A percentile compares a stretch with the other conserved stretches of the same genome.
These are phyloP conservation scores for Podospora pseudocomata DNA, from an alignment of 495 filamentous ascomycete species.

Conservation along the genomic window DNA sequence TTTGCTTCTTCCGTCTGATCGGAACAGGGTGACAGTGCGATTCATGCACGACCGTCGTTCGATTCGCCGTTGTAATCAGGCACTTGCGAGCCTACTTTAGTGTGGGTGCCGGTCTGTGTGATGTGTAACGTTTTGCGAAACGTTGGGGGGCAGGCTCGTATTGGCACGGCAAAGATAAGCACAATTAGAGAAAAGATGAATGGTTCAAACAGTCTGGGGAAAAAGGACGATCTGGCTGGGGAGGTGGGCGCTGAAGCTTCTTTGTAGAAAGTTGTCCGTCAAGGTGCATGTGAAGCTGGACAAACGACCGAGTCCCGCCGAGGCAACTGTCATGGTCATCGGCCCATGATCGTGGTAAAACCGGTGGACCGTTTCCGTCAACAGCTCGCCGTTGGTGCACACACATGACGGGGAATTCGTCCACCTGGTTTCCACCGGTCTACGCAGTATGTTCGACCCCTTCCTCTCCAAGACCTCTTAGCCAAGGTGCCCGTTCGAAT, in stretches of 20 bases:
- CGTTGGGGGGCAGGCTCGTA: neutral
- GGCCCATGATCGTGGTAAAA: conserved; percentile 5
- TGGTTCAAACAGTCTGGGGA: neutral
- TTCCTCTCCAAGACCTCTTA: neutral
- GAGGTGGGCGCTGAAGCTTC: neutral
- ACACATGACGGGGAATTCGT: conserved; percentile 1
- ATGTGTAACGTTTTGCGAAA: conserved; percentile 6
- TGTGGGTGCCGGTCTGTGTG: conserved; percentile 1
- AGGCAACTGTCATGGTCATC: conserved; percentile 19
- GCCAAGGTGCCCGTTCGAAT: neutral
- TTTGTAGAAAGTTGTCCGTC: neutral
- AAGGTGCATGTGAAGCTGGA: conserved; percentile 27
- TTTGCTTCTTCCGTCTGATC: neutral
- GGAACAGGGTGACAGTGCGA: conserved; percentile 12
- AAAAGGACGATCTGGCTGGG: neutral
- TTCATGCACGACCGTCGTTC: conserved; percentile 19
- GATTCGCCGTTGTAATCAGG: conserved; percentile 19
- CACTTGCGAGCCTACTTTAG: conserved; percentile 2
- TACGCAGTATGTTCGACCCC: neutral
- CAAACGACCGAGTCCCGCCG: conserved; percentile 22
- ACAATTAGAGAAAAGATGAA: neutral
- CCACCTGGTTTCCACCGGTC: conserved; percentile 4
- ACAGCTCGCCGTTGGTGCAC: neutral
- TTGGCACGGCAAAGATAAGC: neutral
- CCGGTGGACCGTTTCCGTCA: conserved; percentile 2